phyloP scores from a whole-genome alignment of 2,329 filamentous ascomycete species.

The Fusarium tupiense region DNA sequence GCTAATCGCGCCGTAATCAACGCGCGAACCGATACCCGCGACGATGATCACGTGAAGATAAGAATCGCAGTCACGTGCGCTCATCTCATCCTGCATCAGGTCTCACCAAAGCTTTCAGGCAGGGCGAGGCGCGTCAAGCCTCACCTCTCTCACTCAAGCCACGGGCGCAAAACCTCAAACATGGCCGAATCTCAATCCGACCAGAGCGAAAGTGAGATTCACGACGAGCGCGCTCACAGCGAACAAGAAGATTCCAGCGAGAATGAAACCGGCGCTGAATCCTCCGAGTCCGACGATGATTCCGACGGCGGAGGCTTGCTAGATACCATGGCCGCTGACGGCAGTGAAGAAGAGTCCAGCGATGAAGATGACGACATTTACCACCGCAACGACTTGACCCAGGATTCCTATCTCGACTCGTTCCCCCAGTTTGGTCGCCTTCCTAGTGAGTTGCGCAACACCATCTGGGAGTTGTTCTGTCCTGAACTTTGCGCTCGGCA shows the following conservation, averaged over 20 bases:
- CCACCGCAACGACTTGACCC: neutral
- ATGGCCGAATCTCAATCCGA: slow-evolving; percentile 23
- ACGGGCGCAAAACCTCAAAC: neutral
- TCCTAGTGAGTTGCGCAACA: slow-evolving; percentile 46
- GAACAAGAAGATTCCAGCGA: neutral
- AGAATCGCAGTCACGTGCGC: neutral
- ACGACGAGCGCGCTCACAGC: neutral
- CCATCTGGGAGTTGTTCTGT: slow-evolving; percentile 48
- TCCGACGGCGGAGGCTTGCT: slow-evolving; percentile 37
- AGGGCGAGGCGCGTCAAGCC: slow-evolving; percentile 18
- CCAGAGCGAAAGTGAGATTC: neutral
- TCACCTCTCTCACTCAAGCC: neutral
- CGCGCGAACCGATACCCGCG: accelerated
- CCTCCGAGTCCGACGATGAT: slow-evolving; percentile 17
- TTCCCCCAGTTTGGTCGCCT: slow-evolving; percentile 45
- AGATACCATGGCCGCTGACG: slow-evolving; percentile 40
- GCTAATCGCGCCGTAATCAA: neutral
- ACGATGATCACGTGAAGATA: neutral
- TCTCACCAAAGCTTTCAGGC: slow-evolving; percentile 4
- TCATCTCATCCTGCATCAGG: neutral
- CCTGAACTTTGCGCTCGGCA: slow-evolving; percentile 42
- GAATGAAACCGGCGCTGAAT: slow-evolving; percentile 14
- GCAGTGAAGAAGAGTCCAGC: slow-evolving; percentile 33
- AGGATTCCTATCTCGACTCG: neutral
- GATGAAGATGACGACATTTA: slow-evolving; percentile 10